Base-by-base conservation (phyloP, 148 eudicot species). In the Chenopodium formosanum region DNA sequence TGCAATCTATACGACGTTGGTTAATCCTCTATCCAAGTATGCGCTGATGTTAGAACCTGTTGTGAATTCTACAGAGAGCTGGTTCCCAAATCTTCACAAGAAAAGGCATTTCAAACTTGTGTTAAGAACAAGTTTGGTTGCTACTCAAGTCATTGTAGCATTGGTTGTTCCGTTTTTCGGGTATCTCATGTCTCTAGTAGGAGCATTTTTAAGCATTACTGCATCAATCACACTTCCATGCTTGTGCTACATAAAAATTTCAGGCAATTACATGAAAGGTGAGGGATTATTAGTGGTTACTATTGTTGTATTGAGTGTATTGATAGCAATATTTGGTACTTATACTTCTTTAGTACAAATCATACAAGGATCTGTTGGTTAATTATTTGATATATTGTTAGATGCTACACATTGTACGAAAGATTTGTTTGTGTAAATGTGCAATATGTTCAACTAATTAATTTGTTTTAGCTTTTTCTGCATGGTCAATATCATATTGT, bases 41-140 rank as follows among this genome's bases (percentile, higher is more conserved):
- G 89, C 88, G 3, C 69, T 89, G n/a, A 87, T 89, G 85, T 63
- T 89, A 66, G 78, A 83, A 46, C 91, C 89, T 5, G 80, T 89
- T 17, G 80, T 85, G 44, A 82, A 74, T 32, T 79, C 89, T 64
- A 88, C 53, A 11, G 53, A 89, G 48, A 82, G 78, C 53, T 83
- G 81, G 37, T 87, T 89, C 9, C 89, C 78, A 1, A 56, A 77
- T 23, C 34, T 67, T 70, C 52, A 34, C 56, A 83, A 79, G 46
- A 87, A 75, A 6, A 87, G 58, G 32, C 44, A 63, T 0, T 46
- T 79, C 16, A 85, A 82, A 66, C n/a, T 85, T 0, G 25, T 85
- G 56, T 77, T 87, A 77, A 77, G 89, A 52, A 50, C 85, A 25
- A 68, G 74, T 7, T 76, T 89, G 65, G 87, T 87, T 50, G 68